These are phyloP conservation scores for Populus pruinosa DNA, from an alignment of 345 rosid genomes.

Conservation along the genomic window DNA sequence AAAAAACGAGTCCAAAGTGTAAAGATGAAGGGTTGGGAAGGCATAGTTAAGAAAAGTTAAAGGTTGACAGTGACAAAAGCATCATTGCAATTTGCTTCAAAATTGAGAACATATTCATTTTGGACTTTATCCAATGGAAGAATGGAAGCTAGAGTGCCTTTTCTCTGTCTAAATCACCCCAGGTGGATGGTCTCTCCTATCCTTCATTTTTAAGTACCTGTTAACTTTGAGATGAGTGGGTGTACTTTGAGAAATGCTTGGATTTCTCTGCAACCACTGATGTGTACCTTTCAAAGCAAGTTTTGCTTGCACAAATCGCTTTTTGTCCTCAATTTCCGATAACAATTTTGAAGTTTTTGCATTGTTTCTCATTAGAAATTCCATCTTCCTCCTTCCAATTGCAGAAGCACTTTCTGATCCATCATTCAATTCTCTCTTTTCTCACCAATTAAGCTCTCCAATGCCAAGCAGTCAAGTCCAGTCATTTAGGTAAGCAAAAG, in stretches of 20 bases:
- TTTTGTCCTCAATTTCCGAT: neutral
- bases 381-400: constrained; percentile 15
- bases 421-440: constrained; percentile 44
- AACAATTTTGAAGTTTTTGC: neutral
- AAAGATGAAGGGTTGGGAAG: constrained; percentile 2
- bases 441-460: constrained; percentile 28
- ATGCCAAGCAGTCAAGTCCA: constrained; percentile 44
- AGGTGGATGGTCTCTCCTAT: neutral
- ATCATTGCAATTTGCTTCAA: constrained; percentile 22
- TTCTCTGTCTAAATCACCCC: neutral
- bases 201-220: constrained; percentile 5
- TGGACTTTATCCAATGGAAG: constrained; percentile 19
- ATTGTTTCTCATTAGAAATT: constrained; percentile 6
- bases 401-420: constrained; percentile 47
- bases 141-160: constrained; percentile 21
- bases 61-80: neutral
- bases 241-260: constrained; percentile 23
- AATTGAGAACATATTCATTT: constrained; percentile 41
- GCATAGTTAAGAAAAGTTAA: neutral
- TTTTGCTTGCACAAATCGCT: neutral
- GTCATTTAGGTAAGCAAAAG: constrained; percentile 52
- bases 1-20: neutral
- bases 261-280: constrained; percentile 13
- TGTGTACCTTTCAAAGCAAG: constrained; percentile 21
- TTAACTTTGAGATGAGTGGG: neutral